Evolutionary conservation across 75 land plant species (phyloP), one percentile per base, ranked within the genome.

Genomic region (Azolla pinnata): DNA sequence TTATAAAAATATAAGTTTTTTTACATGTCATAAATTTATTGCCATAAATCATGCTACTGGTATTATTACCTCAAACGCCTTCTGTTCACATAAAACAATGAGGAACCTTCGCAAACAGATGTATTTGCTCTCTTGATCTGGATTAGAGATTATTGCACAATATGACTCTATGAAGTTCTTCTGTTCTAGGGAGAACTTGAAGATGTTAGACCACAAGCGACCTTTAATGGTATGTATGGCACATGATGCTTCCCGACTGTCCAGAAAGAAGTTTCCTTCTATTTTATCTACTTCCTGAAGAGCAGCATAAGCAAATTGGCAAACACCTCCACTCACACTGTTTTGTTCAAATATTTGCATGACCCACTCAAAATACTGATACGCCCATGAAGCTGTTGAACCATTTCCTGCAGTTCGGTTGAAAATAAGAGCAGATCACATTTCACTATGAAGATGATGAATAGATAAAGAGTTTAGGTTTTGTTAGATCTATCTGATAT

Each of bases 291-390:
- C 96, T 62, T 83, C 90, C 63, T 88, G 87, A 56, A 93, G 79
- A 44, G 98, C 96, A 51, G 98, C 89, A 72, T 66, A 78, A 51
- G 98, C 96, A 83, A 93, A 93, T 58, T 88, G 83, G 56, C 81
- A 71, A 47, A 96, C 96, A 45, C 81, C 96, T 65, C 81, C 84
- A 75, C 81, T 81, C 34, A 85, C 47, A 62, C 71, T 76, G 57
- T 88, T 81, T 50, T 85, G 98, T 74, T 93, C 98, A 79, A 93
- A 93, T 31, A 93, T 57, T 57, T 88, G 87, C 96, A 93, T 93
- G 26, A 70, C 87, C 86, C 87, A 93, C 57, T 93, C 90, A 69
- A 79, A 93, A 59, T 93, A 93, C 25, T 75, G 75, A 76, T 88
- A 74, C 69, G 62, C 89, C 96, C 96, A 88, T 47, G 73, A 68